These are phyloP conservation scores for Vitis hybrid DNA, from an alignment of 177 flowering plant species.

Conservation along the genomic window DNA sequence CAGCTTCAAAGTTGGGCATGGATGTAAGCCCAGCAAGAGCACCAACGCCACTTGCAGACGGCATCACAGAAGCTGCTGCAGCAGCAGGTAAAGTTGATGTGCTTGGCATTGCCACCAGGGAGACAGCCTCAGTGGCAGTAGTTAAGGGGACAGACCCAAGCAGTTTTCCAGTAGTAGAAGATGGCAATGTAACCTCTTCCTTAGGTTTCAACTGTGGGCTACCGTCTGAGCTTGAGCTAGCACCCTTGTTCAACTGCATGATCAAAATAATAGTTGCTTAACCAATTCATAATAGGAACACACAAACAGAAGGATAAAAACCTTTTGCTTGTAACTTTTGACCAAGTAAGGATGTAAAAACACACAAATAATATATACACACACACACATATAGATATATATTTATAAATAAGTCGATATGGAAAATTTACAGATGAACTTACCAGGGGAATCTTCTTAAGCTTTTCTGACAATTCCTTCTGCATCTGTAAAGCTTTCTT, in stretches of 20 bases:
- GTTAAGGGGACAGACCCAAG: constrained; percentile 15
- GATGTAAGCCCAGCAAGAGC: constrained; percentile 37
- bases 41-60: constrained; percentile 36
- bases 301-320: neutral
- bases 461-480: constrained; percentile 78
- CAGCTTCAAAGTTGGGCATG: constrained; percentile 73
- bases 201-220: constrained; percentile 28
- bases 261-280: constrained; percentile 3
- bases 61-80: constrained; percentile 27
- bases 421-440: constrained; percentile 14
- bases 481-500: constrained; percentile 88
- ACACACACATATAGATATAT: no score
- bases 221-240: constrained; percentile 37
- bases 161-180: constrained; percentile 27
- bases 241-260: constrained; percentile 62
- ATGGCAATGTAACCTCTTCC: constrained; percentile 31
- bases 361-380: no score
- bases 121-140: constrained; percentile 11
- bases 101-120: constrained; percentile 23
- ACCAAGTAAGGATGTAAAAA: neutral
- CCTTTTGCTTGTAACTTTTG: neutral
- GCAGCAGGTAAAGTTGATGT: constrained; percentile 27
- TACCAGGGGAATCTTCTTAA: constrained; percentile 87
- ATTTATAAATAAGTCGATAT: neutral
- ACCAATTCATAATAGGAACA: neutral